Conservation (phyloP, 75 land plant genomes). For the Gnetum montanum region DNA sequence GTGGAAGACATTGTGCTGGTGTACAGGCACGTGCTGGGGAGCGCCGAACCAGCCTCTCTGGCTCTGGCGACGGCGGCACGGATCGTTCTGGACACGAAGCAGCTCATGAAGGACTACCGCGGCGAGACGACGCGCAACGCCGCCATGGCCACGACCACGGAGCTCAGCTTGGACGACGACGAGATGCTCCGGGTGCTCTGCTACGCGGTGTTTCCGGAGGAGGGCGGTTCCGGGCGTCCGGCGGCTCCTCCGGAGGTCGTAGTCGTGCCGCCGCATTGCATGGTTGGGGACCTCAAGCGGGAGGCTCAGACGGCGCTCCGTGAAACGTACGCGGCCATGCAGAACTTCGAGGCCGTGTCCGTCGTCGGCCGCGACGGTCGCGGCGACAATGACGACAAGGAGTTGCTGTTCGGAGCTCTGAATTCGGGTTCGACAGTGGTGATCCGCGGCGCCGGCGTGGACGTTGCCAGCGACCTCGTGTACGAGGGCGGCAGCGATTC, state of each 20-base stretch:
- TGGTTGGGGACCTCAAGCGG: slow-evolving; percentile 52
- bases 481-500: slow-evolving; percentile 48
- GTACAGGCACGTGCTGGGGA: slow-evolving; percentile 43
- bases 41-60: slow-evolving; percentile 20
- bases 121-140: slow-evolving; percentile 19
- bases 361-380: slow-evolving; percentile 23
- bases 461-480: slow-evolving; percentile 24
- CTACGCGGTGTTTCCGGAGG: slow-evolving; percentile 12
- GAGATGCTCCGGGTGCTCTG: slow-evolving; percentile 21
- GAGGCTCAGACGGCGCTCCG: slow-evolving; percentile 48
- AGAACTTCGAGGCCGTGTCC: slow-evolving; percentile 24
- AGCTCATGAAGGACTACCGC: slow-evolving; percentile 64
- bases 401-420: slow-evolving; percentile 46
- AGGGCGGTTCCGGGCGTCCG: slow-evolving; percentile 11
- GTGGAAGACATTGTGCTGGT: slow-evolving; percentile 34
- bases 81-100: slow-evolving; percentile 54
- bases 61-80: slow-evolving; percentile 31
- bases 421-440: slow-evolving; percentile 45
- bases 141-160: slow-evolving; percentile 30
- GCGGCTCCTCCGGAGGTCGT: slow-evolving; percentile 48
- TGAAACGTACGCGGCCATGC: slow-evolving; percentile 57
- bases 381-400: slow-evolving; percentile 35
- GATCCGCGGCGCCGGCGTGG: slow-evolving; percentile 45
- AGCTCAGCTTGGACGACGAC: slow-evolving; percentile 28
- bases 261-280: slow-evolving; percentile 56